Evolutionary conservation across 2,329 filamentous ascomycete genomes (phyloP).

Genomic region (Chalara sp.): DNA sequence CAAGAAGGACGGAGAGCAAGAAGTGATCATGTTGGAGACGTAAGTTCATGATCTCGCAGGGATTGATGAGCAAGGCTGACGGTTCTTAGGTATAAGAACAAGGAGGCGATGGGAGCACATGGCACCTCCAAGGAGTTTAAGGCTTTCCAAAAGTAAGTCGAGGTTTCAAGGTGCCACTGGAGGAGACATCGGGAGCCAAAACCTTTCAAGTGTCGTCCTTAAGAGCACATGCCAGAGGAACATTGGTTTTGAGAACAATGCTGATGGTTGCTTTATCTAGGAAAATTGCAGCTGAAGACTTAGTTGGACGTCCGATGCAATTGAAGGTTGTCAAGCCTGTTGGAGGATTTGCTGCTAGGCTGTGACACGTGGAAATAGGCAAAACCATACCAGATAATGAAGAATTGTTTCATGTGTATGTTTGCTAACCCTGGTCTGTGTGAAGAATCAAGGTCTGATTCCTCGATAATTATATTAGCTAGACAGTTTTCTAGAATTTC

Average conservation of each 20-base stretch:
- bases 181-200: too few species aligned
- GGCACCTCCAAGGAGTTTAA: slow-evolving; percentile 14
- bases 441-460: too few species aligned
- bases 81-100: slow-evolving; percentile 21
- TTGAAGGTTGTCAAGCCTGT: slow-evolving; percentile 20
- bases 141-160: slow-evolving; percentile 10
- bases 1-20: slow-evolving; percentile 16
- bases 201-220: too few species aligned
- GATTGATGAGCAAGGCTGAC: slow-evolving; percentile 3
- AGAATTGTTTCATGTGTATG: too few species aligned
- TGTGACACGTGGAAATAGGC: slow-evolving; percentile 5
- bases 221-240: too few species aligned
- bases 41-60: slow-evolving; percentile 5
- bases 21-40: slow-evolving; percentile 25
- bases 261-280: too few species aligned
- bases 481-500: too few species aligned
- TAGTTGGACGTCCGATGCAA: slow-evolving; percentile 16
- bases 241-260: too few species aligned
- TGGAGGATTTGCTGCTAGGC: slow-evolving; percentile 20
- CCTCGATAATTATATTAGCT: too few species aligned
- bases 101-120: slow-evolving; percentile 19
- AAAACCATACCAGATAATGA: too few species aligned
- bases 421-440: too few species aligned
- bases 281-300: slow-evolving; percentile 16
- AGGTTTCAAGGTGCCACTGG: too few species aligned